phyloP scores from a whole-genome alignment of 177 flowering plant species.

The Vitis hybrid region DNA sequence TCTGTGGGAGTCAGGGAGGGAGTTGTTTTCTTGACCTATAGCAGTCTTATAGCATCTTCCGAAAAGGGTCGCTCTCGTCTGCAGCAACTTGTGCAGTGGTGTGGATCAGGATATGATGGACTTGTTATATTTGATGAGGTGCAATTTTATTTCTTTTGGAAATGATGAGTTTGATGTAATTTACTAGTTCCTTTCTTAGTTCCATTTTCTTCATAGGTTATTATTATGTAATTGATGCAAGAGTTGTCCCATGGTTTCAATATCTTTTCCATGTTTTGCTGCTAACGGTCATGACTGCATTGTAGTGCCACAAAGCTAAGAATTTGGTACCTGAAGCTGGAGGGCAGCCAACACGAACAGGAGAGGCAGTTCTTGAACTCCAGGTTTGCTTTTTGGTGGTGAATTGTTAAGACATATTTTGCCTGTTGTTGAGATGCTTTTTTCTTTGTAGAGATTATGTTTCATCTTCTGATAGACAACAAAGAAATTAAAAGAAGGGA shows the following conservation, averaged over 20 bases:
- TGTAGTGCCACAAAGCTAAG: slow-evolving; percentile 98
- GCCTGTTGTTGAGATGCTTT: not conserved
- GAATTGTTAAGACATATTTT: not conserved
- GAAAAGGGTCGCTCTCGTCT: slow-evolving; percentile 94
- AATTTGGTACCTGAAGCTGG: slow-evolving; percentile 97
- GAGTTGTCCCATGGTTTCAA: slow-evolving; percentile 3
- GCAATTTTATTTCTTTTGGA: slow-evolving; percentile 6
- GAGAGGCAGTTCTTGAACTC: slow-evolving; percentile 93
- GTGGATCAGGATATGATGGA: slow-evolving; percentile 79
- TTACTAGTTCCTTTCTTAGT: not conserved
- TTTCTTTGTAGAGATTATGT: not conserved
- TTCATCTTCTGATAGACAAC: not conserved
- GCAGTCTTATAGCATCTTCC: slow-evolving; percentile 96
- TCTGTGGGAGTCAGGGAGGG: slow-evolving; percentile 83
- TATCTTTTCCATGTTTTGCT: slow-evolving; percentile 7
- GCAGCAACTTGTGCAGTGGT: slow-evolving; percentile 95
- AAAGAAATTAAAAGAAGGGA: too few species aligned
- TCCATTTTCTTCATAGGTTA: not conserved
- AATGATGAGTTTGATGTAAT: not conserved
- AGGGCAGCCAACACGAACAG: slow-evolving; percentile 90
- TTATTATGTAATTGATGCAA: not conserved
- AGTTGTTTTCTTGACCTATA: slow-evolving; percentile 87
- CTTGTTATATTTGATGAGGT: slow-evolving; percentile 97
- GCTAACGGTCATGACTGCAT: slow-evolving; percentile 23
- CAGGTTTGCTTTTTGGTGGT: slow-evolving; percentile 54